Evolutionary conservation across 1,284 basidiomycete species (phyloP).

Genomic region (Ustilago shanxiensis): DNA sequence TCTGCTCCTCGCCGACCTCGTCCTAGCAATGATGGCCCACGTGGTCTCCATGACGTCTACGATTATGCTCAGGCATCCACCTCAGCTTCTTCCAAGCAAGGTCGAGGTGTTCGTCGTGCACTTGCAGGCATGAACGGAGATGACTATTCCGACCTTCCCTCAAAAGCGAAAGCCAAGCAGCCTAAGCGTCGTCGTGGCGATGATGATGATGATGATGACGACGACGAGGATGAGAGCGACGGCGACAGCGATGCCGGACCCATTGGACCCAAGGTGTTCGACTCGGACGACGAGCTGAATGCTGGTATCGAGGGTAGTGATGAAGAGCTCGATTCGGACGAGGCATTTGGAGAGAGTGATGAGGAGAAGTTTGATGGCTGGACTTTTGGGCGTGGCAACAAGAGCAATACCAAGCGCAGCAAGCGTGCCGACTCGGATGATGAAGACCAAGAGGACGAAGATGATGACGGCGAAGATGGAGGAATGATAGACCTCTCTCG

Average conservation of each 20-base stretch:
- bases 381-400: conserved; percentile 35
- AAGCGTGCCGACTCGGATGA: conserved; percentile 7
- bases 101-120: conserved; percentile 33
- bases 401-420: conserved; percentile 19
- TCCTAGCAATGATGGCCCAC: conserved; percentile 7
- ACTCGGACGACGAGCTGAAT: conserved; percentile 58
- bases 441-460: conserved; percentile 30
- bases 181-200: conserved; percentile 1
- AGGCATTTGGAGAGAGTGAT: conserved; percentile 67
- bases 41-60: conserved; percentile 33
- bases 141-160: conserved; percentile 37
- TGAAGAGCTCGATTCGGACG: conserved; percentile 68
- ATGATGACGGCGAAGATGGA: conserved; percentile 54
- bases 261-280: conserved; percentile 55
- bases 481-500: conserved; percentile 64
- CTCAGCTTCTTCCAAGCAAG: conserved; percentile 28
- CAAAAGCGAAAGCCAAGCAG: conserved; percentile 42
- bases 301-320: conserved; percentile 58
- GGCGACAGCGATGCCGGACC: conserved; percentile 21
- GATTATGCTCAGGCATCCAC: conserved; percentile 39
- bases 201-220: conserved; percentile 25
- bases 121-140: conserved; percentile 35
- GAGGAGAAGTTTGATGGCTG: conserved; percentile 62
- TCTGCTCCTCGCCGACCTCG: conserved; percentile 17
- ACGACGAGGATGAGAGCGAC: conserved; percentile 26